Evolutionary conservation across 139 green algal species (phyloP), one percentile per base, ranked within the genome.

Genomic region (Coelastrella sp.): DNA sequence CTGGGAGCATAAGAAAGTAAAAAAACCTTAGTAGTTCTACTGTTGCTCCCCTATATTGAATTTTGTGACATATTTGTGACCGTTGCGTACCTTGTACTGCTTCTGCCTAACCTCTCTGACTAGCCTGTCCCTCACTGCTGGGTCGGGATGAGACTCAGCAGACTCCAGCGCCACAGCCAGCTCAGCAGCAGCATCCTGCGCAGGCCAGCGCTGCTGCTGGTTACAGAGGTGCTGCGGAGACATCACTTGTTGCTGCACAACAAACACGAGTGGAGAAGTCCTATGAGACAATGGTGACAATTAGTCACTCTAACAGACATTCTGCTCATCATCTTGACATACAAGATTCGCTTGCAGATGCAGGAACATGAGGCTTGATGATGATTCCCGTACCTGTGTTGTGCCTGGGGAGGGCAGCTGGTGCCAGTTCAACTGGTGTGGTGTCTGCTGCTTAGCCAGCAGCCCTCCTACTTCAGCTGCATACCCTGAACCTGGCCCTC

Each of bases 71-170:
- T n/a, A 3, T 49, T 49, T 49, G 35, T 49, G 35, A 49, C 35
- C 35, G 35, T 49, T 49, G 35, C 35, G 3, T 56, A 89, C 84
- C 84, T 89, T 89, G 70, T 89, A 89, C 57, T 61, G 70, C n/a
- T 82, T 49, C 72, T 82, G 84, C 57, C 75, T 89, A 56, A 88
- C 12, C 35, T 88, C 83, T 35, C 65, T 88, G 4, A 88, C 8
- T 27, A 88, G 27, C 4, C 60, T 72, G 7, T 49, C 20, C 49
- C 68, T 20, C 20, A 81, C 49, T 57, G 20, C 49, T 15, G 68
- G 68, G 1, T 82, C 84, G 56, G 84, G 22, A 57, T 72, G 63
- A 11, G 12, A 8, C 68, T 82, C 19, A 56, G 68, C 84, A 68
- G 84, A 65, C 15, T 56, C 20, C 49, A 88, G 49, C 9, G 49